Conservation (phyloP, 768 basidiomycete species). For the Auricularia sp. region DNA sequence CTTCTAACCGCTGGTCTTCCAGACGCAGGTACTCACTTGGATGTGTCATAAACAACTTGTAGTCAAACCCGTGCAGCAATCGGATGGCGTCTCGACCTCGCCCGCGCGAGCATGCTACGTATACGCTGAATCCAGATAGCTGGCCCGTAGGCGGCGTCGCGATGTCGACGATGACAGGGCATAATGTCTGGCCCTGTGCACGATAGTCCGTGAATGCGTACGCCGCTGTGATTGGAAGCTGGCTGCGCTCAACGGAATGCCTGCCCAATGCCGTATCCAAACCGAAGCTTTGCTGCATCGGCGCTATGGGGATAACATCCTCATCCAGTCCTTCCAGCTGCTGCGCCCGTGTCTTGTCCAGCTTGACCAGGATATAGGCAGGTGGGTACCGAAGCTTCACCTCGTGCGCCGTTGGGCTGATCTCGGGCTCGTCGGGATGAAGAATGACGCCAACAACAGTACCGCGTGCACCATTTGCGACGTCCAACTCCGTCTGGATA, state of each 20-base stretch:
- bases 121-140: slow-evolving; percentile 22
- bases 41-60: too few relatives aligned
- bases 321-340: slow-evolving; percentile 2
- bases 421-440: slow-evolving; percentile 19
- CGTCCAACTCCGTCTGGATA: slow-evolving; percentile 26
- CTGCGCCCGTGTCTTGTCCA: slow-evolving; percentile 3
- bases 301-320: slow-evolving; percentile 6
- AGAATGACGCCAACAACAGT: slow-evolving; percentile 23
- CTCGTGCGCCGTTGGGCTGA: not conserved
- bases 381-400: slow-evolving; percentile 20
- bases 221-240: slow-evolving; percentile 26
- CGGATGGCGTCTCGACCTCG: slow-evolving; percentile 19
- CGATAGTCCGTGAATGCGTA: slow-evolving; percentile 35
- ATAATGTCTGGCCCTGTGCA: slow-evolving; percentile 34
- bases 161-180: slow-evolving; percentile 26
- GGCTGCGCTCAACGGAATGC: slow-evolving; percentile 13
- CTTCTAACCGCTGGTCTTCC: too few relatives aligned
- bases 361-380: slow-evolving; percentile 17
- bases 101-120: slow-evolving; percentile 27
- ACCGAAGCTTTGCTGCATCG: slow-evolving; percentile 8
- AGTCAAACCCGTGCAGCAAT: slow-evolving; percentile 13
- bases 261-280: slow-evolving; percentile 8
- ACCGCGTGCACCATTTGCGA: slow-evolving; percentile 33
- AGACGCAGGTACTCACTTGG: too few relatives aligned
- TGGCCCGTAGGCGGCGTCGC: slow-evolving; percentile 16